Evolutionary conservation across 73 alveolate genomes (phyloP), one percentile per base, ranked within the genome.

Genomic region (Blepharisma japonicum): DNA sequence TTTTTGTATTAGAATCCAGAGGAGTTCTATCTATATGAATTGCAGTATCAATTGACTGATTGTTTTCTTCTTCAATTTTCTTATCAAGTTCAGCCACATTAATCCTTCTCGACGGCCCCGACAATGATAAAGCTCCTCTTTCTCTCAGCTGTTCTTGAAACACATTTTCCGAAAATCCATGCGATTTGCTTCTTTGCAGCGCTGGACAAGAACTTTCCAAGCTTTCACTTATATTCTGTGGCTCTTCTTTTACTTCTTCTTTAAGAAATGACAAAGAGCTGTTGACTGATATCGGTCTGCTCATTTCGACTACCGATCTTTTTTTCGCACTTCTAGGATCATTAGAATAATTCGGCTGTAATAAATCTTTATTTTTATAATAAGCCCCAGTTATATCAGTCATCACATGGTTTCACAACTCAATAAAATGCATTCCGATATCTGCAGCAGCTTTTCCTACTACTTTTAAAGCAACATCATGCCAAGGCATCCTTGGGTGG

Each of bases 361-460:
- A 49, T 39, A 50, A 32, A 27, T 6, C 45, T 79, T 83, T 9
- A 45, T 71, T 6, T 20, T 82, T 49, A 14, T 66, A 55, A 55
- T 32, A 39, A 51, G 8, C 46, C 6, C 97, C 93, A 56, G 88
- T 91, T 11, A 83, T 71, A 68, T 94, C 94, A 72, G 85, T 87
- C 80, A 78, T 94, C 27, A 94, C 93, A 76, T 94, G 83, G 88
- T 96, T 96, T 97, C 99, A 96, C 53, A 90, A 86, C 71, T 96
- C 77, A 61, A 94, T 90, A 79, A 96, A 96, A 84, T 96, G 99
- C 71, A 94, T 86, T 5, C 95, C 88, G 8, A 96, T 74, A 88
- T 96, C 99, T 71, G 86, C 83, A 18, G 92, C 99, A 0, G 90
- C 88, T n/a, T 91, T 96, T 14, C 99, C 99, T 38, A 67, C 88